Base-by-base conservation (phyloP, 139 green algal species). In the Trebouxia sp. region DNA sequence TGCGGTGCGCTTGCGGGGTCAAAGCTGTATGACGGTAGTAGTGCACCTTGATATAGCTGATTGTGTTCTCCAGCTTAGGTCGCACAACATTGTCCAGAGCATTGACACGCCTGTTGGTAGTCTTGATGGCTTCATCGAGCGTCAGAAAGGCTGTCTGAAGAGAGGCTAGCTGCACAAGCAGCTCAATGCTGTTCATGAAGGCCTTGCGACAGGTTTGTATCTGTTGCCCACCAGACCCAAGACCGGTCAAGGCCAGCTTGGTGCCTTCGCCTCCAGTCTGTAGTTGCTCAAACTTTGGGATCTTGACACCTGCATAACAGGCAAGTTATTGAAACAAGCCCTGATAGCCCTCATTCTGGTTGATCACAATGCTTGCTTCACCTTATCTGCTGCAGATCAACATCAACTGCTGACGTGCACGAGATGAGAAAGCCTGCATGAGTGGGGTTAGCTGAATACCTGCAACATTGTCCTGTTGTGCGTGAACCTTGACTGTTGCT, bases 21-120 rank as follows among this genome's bases (percentile, higher is more conserved):
- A 35, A 32, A 65, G 5, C 5, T 5, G 3, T 65, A 1, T 28
- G 1, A 28, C 3, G 1, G 11, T 1, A 30, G 30, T 4, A 66
- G 24, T 84, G 20, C 24, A 91, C 94, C 92, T 98, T 98, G 88
- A 99, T 99, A 92, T 99, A 99, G 0, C 86, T 83, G 70, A 99
- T 98, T 8, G 97, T 99, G 93, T 99, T 99, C 79, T 98, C 94
- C 32, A 99, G 88, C 74, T 86, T 90, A 30, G 97, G 97, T 84
- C 94, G 96, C 2, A 99, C 97, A 22, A 99, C 96, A 80, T 99
- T 98, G 89, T 99, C 97, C 69, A 99, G 90, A 45, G 97, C 97
- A 82, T 99, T 99, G 6, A 99, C 97, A 43, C 97, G 91, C n/a
- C 88, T 80, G 87, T 99, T 99, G 39, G 97, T 99, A 26, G 93